phyloP scores from a whole-genome alignment of 805 yeast species.

The Maudiozyma saulgeensis region DNA sequence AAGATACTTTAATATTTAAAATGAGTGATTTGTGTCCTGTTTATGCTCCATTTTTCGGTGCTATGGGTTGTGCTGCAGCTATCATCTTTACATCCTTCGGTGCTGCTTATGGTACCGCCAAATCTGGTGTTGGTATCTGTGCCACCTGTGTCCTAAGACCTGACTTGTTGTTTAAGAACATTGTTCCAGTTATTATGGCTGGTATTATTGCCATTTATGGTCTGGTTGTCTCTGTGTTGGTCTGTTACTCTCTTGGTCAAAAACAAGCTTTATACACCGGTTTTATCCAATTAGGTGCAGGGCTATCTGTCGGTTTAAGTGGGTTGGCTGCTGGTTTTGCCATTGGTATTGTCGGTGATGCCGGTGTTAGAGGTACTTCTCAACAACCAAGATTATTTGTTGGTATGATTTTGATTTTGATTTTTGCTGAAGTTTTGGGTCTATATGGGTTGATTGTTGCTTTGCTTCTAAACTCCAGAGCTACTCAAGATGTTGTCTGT shows the following conservation, averaged over 20 bases:
- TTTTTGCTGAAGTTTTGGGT: slow-evolving; percentile 98
- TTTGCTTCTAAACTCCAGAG: slow-evolving; percentile 93
- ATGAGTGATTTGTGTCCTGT: slow-evolving; percentile 34
- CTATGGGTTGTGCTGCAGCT: slow-evolving; percentile 99
- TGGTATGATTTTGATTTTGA: slow-evolving; percentile 95
- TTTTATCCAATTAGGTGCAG: slow-evolving; percentile 96
- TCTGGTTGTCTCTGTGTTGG: slow-evolving; percentile 88
- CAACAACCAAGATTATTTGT: slow-evolving; percentile 98
- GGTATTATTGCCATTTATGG: slow-evolving; percentile 99
- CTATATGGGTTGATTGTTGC: slow-evolving; percentile 98
- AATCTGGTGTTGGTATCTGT: slow-evolving; percentile 98
- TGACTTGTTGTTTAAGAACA: slow-evolving; percentile 83
- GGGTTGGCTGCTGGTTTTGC: slow-evolving; percentile 99
- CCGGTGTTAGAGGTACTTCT: slow-evolving; percentile 97
- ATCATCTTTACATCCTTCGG: slow-evolving; percentile 98
- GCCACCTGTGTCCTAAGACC: slow-evolving; percentile 98
- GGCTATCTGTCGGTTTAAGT: slow-evolving; percentile 91
- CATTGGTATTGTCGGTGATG: slow-evolving; percentile 98
- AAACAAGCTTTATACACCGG: slow-evolving; percentile 92
- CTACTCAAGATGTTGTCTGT: slow-evolving; percentile 83
- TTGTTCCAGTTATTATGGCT: slow-evolving; percentile 97
- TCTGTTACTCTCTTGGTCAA: slow-evolving; percentile 81
- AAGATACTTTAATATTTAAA: not conserved
- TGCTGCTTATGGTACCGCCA: slow-evolving; percentile 98
- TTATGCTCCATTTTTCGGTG: slow-evolving; percentile 89